Base-by-base conservation (phyloP, 2,329 filamentous ascomycete species). In the Colletotrichum endophyticum region DNA sequence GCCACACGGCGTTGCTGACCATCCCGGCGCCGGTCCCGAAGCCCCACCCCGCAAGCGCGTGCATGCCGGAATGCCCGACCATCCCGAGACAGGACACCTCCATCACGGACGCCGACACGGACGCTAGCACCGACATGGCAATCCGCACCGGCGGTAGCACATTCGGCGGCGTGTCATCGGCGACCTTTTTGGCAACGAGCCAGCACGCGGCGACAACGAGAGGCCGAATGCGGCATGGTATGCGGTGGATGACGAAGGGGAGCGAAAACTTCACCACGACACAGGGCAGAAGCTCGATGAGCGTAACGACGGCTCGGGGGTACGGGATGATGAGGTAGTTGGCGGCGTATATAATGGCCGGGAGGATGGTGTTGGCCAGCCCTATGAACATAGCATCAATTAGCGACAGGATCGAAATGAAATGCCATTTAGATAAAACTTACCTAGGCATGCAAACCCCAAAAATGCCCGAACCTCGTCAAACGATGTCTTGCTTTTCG, bases 281-380 rank as follows among this genome's bases (percentile, higher is more conserved):
- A 15, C 78, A 80, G 7, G 84, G 83, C 2, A 84, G 56, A 5
- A 80, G 77, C 64, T 85, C 82, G 32, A 85, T 80, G 57, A 85
- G 75, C 36, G 83, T 49, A 66, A 85, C 83, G 62, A 80, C 66
- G 66, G 82, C 81, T 39, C 81, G 80, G 2, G 83, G 80, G 61
- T 82, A 85, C 0, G 84, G 83, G 64, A 85, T 80, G 64, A 84
- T 83, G 77, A 85, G 82, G 61, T 85, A 85, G 72, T 83, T 83
- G 67, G 81, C 79, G 8, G 83, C 81, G 72, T 82, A 81, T 44
- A 83, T 80, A 59, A 84, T 79, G 66, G 80, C 81, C 0, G 83
- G 80, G 5, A 85, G 78, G 44, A 83, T 61, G 11, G 78, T 80
- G 66, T 82, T 84, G 67, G 79, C 78, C 70, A 85, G 76, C 66